These are phyloP conservation scores for Botrytis fabae DNA, from an alignment of 2,329 filamentous ascomycete species.

Conservation along the genomic window DNA sequence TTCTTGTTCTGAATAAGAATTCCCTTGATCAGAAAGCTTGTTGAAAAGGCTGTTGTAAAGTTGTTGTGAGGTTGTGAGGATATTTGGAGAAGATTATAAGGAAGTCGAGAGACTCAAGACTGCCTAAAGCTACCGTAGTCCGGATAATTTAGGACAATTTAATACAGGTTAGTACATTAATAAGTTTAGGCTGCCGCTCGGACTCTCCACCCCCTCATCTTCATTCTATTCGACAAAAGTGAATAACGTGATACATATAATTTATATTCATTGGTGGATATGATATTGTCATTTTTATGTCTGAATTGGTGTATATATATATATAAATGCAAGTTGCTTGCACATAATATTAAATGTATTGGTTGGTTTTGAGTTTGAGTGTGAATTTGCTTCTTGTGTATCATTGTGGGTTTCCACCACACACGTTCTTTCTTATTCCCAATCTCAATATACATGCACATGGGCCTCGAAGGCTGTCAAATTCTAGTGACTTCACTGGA, in stretches of 20 bases:
- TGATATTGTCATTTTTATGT: neutral
- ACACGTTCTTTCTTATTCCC: neutral
- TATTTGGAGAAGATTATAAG: neutral
- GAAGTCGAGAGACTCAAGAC: neutral
- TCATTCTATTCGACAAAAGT: neutral
- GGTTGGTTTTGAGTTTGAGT: neutral
- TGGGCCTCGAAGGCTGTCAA: neutral
- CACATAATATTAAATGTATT: neutral
- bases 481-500: neutral
- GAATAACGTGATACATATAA: neutral
- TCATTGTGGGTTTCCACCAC: neutral
- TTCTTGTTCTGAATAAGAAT: too few relatives aligned
- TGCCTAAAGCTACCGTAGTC: neutral
- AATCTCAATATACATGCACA: too few relatives aligned
- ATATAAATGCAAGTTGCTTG: neutral
- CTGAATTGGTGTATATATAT: neutral
- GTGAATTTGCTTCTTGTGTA: neutral
- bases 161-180: too few relatives aligned
- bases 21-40: neutral
- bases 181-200: neutral
- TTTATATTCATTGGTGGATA: neutral
- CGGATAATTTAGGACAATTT: neutral
- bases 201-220: neutral
- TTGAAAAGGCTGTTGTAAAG: neutral
- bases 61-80: neutral